Base-by-base conservation (phyloP, 1,139 yeast genomes). In the Suhomyces choctaworum region DNA sequence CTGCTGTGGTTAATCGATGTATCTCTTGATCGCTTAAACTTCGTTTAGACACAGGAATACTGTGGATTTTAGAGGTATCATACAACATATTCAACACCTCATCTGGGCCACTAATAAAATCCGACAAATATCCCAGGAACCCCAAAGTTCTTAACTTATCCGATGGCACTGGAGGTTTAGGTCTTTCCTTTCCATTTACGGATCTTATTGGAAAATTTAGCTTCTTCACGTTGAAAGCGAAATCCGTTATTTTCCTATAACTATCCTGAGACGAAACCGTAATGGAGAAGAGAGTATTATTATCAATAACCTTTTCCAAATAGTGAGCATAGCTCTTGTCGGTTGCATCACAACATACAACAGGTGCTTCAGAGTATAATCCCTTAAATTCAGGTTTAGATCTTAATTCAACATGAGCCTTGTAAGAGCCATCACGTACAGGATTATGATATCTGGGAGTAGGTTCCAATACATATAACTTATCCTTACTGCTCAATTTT, bases 111-210 rank as follows among this genome's bases (percentile, higher is more conserved):
- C 64, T 61, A 2, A 92, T 52, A 42, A 78, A 78, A 50, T 92
- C 97, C 1, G 78, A 61, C 23, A 89, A 51, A 49, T 76, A 86
- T 0, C 96, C 94, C 41, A 86, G 96, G 56, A 92, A 87, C 0
- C 96, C 96, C 17, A 63, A 56, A 1, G 46, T 29, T 22, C 46
- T 50, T 4, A 89, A 48, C 63, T 56, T 7, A 63, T 70, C 7
- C 41, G 44, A 0, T 69, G 56, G 45, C 7, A 29, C 37, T 22
- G 21, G 36, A 24, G 36, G 56, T 19, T 34, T 34, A 5, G 47
- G 48, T 7, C 42, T 33, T 8, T 24, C 39, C 4, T 31, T 37
- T 2, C 40, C 31, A 12, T 45, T 40, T 1, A 50, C 47, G 7
- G 62, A 50, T 56, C 76, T 66, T 36, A 60, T 48, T 2, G 76